These are phyloP conservation scores for Russula lepida DNA, from an alignment of 768 basidiomycete species.

Conservation along the genomic window DNA sequence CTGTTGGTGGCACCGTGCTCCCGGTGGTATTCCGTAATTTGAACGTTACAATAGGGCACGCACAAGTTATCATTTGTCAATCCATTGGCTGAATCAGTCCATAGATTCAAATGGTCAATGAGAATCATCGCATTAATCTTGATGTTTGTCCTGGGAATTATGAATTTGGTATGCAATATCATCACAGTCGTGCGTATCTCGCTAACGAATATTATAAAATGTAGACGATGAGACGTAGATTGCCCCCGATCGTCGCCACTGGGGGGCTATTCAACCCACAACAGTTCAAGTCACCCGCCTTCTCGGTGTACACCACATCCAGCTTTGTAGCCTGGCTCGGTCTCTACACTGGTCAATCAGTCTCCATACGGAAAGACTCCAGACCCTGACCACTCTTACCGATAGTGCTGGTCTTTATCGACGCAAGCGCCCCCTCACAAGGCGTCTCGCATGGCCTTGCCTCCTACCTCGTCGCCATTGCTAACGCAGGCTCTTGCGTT, in stretches of 20 bases:
- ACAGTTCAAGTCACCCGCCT: slow-evolving; percentile 44
- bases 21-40: slow-evolving; percentile 55
- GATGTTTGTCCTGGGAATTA: slow-evolving; percentile 39
- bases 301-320: slow-evolving; percentile 48
- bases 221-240: slow-evolving; percentile 33
- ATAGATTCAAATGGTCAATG: slow-evolving; percentile 73
- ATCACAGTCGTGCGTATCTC: slow-evolving; percentile 8
- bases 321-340: slow-evolving; percentile 55
- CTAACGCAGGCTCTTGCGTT: slow-evolving; percentile 55
- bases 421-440: slow-evolving; percentile 43
- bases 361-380: not conserved
- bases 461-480: slow-evolving; percentile 59
- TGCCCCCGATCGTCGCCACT: slow-evolving; percentile 43
- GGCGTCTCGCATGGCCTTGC: slow-evolving; percentile 44
- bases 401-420: slow-evolving; percentile 57
- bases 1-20: slow-evolving; percentile 59
- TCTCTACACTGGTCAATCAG: slow-evolving; percentile 38
- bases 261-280: slow-evolving; percentile 58
- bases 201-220: slow-evolving; percentile 19
- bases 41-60: slow-evolving; percentile 45
- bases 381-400: not conserved
- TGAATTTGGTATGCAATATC: slow-evolving; percentile 38
- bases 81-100: not conserved
- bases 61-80: not conserved
- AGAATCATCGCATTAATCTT: slow-evolving; percentile 61